A percentile compares a stretch with the other conserved stretches of the same genome.
Conservation (phyloP, 1,139 yeast genomes). For the Saccharomyces hybrid region DNA sequence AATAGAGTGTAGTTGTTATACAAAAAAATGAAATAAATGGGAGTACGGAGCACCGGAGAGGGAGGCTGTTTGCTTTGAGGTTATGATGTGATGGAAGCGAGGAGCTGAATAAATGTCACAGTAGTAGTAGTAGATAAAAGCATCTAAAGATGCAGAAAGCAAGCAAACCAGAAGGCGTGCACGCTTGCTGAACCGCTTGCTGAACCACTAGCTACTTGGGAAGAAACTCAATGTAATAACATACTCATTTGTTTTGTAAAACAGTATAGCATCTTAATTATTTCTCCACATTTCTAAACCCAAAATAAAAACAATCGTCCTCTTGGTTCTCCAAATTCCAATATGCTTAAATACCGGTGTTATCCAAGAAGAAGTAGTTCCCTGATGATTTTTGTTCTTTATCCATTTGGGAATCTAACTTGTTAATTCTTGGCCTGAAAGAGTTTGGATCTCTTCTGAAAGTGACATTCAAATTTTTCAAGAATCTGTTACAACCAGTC, state of each 20-base stretch:
- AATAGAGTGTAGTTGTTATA: not conserved
- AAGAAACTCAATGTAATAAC: not conserved
- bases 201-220: not conserved
- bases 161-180: no score
- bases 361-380: conserved; percentile 91
- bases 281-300: not conserved
- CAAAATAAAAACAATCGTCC: not conserved
- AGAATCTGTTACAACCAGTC: conserved; percentile 94
- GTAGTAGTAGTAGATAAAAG: no score
- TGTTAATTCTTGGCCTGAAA: conserved; percentile 96
- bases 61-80: not conserved
- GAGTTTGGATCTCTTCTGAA: conserved; percentile 98
- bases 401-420: conserved; percentile 96
- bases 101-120: not conserved
- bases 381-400: conserved; percentile 89
- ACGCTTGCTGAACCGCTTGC: no score
- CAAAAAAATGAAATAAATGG: not conserved
- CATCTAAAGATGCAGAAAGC: not conserved
- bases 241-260: not conserved
- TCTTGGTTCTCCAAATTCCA: not conserved
- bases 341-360: conserved; percentile 33
- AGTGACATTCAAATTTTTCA: conserved; percentile 93
- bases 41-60: not conserved
- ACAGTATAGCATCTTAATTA: not conserved
- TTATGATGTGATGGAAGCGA: not conserved